A percentile compares a stretch with the other conserved stretches of the same genome.
Conservation (phyloP, 2,329 filamentous ascomycete species). For the Sarocladium strictum region DNA sequence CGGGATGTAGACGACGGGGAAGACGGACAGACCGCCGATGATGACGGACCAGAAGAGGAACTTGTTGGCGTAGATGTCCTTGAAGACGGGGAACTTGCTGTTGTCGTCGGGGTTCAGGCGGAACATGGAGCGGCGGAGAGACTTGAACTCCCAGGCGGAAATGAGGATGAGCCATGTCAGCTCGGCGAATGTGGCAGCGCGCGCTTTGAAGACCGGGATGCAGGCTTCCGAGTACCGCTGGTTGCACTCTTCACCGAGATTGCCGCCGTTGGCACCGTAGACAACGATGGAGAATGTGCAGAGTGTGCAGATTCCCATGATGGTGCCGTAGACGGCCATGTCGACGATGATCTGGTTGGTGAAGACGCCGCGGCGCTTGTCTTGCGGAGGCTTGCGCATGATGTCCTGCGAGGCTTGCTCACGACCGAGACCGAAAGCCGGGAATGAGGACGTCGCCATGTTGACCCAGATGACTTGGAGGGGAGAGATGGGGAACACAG, state of each 20-base stretch:
- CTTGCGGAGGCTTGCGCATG: slow-evolving; percentile 73
- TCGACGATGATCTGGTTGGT: slow-evolving; percentile 72
- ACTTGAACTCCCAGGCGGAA: slow-evolving; percentile 73
- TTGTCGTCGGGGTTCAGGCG: slow-evolving; percentile 50
- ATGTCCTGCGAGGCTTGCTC: slow-evolving; percentile 71
- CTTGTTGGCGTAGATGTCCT: slow-evolving; percentile 62
- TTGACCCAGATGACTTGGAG: slow-evolving; percentile 92
- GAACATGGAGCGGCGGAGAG: slow-evolving; percentile 67
- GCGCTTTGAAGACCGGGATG: slow-evolving; percentile 59
- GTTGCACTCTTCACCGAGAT: slow-evolving; percentile 60
- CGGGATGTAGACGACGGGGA: slow-evolving; percentile 68
- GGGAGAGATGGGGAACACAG: slow-evolving; percentile 80
- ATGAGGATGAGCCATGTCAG: slow-evolving; percentile 69
- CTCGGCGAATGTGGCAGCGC: slow-evolving; percentile 67
- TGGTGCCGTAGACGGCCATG: slow-evolving; percentile 72
- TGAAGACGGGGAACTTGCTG: slow-evolving; percentile 47
- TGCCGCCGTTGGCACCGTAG: slow-evolving; percentile 48
- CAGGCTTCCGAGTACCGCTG: slow-evolving; percentile 49
- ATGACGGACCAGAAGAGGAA: slow-evolving; percentile 66
- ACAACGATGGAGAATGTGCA: slow-evolving; percentile 60
- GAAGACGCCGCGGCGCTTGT: slow-evolving; percentile 63
- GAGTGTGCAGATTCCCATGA: slow-evolving; percentile 67
- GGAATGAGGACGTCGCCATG: slow-evolving; percentile 81
- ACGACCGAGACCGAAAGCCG: slow-evolving; percentile 81
- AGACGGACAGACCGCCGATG: slow-evolving; percentile 54